phyloP scores from a whole-genome alignment of 169 alveolate genomes.

The Plasmodium billcollinsi region DNA sequence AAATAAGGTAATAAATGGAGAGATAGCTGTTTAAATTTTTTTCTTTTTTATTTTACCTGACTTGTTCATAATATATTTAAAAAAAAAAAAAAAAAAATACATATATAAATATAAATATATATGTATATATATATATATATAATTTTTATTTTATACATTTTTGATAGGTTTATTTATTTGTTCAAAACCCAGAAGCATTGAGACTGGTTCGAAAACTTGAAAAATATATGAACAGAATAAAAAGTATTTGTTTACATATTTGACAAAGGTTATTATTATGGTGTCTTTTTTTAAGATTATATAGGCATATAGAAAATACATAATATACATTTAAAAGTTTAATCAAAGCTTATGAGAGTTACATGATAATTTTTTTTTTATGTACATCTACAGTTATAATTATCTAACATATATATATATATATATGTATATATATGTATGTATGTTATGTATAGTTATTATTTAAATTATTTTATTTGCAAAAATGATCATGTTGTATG shows the following conservation, averaged over 20 bases:
- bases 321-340: too few relatives aligned
- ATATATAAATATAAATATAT: conserved; percentile 1
- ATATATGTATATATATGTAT: background rate
- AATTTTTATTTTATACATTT: background rate
- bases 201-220: conserved; percentile 29
- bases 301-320: too few relatives aligned
- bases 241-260: conserved; percentile 13
- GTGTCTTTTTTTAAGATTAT: too few relatives aligned
- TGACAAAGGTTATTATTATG: background rate
- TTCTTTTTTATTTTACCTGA: background rate
- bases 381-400: too few relatives aligned
- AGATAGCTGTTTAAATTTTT: background rate
- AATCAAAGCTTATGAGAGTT: too few relatives aligned
- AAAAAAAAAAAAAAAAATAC: background rate
- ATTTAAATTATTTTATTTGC: too few relatives aligned
- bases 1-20: conserved; percentile 18
- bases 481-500: too few relatives aligned
- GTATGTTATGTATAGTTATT: background rate
- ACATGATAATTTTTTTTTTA: too few relatives aligned
- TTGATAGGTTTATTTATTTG: conserved; percentile 34
- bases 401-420: background rate
- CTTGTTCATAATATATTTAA: background rate
- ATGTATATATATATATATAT: conserved; percentile 9
- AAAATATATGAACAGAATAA: conserved; percentile 36
- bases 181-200: conserved; percentile 43